phyloP scores from a whole-genome alignment of 768 basidiomycete species.

The Pilatotrama ljubarskyi region DNA sequence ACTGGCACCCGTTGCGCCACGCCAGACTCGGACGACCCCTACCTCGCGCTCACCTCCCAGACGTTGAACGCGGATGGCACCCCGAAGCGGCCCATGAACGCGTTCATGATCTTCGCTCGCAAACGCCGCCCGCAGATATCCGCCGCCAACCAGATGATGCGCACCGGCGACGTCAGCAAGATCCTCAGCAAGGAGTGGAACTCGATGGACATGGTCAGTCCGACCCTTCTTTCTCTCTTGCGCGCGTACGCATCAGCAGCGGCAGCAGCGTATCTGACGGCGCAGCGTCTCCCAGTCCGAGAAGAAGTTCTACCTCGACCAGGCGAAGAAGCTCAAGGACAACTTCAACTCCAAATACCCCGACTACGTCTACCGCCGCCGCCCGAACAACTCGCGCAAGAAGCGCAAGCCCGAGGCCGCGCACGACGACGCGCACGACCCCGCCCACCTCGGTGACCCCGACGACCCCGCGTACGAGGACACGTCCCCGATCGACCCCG shows the following conservation, averaged over 20 bases:
- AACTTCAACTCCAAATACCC: constrained; percentile 84
- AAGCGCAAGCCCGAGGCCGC: constrained; percentile 45
- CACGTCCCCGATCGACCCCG: constrained; percentile 40
- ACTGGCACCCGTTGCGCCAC: neutral
- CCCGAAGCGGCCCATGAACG: constrained; percentile 90
- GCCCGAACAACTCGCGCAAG: constrained; percentile 85
- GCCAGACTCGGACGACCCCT: constrained; percentile 37
- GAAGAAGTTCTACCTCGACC: constrained; percentile 86
- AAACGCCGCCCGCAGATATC: constrained; percentile 80
- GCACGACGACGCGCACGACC: constrained; percentile 32
- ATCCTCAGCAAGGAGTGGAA: constrained; percentile 87
- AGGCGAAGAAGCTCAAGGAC: constrained; percentile 84
- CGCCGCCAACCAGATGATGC: constrained; percentile 86
- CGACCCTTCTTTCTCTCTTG: neutral
- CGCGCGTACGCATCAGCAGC: too few relatives aligned
- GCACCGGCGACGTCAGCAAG: constrained; percentile 89
- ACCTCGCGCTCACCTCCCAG: constrained; percentile 64
- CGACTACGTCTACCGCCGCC: constrained; percentile 85
- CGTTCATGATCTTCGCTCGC: constrained; percentile 91
- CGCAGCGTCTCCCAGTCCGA: constrained; percentile 52
- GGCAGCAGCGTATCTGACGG: constrained; percentile 6
- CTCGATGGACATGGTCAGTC: constrained; percentile 67
- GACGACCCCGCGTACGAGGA: constrained; percentile 39
- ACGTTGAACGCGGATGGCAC: constrained; percentile 85
- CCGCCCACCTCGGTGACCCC: constrained; percentile 33